Evolutionary conservation across 1,284 basidiomycete genomes (phyloP).

Genomic region (Hemileia vastatrix): DNA sequence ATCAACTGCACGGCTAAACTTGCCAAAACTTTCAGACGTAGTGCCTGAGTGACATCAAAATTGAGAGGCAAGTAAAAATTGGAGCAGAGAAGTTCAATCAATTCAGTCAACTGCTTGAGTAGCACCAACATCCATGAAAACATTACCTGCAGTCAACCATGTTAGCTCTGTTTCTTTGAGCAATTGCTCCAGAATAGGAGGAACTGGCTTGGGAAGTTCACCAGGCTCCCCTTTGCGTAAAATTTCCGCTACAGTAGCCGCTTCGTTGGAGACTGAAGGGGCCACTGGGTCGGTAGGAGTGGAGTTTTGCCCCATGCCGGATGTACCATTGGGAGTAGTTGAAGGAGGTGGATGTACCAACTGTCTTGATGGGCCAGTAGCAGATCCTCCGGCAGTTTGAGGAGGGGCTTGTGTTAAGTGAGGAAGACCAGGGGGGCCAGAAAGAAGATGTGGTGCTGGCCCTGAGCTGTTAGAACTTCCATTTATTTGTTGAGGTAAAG

Average conservation of each 20-base stretch:
- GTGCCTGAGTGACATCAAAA: too few species aligned
- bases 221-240: conserved; percentile 8
- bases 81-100: conserved; percentile 25
- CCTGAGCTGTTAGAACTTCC: conserved; percentile 5
- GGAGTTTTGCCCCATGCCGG: not conserved
- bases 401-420: conserved; percentile 5
- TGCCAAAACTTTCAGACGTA: conserved; percentile 74
- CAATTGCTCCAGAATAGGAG: conserved; percentile 9
- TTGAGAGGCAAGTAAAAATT: conserved; percentile 30
- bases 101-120: conserved; percentile 6
- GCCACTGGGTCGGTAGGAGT: too few species aligned
- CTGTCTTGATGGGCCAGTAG: not conserved
- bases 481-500: not conserved
- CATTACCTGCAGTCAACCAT: conserved; percentile 17
- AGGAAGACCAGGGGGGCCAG: conserved; percentile 2
- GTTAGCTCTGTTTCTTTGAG: conserved; percentile 10
- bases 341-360: conserved; percentile 16
- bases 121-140: not conserved
- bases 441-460: not conserved
- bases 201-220: conserved; percentile 8
- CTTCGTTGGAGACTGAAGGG: too few species aligned
- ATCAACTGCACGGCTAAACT: conserved; percentile 73
- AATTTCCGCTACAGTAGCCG: conserved; percentile 12
- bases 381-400: not conserved
- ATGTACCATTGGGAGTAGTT: conserved; percentile 4